phyloP scores from a whole-genome alignment of 176 grass and related monocot genomes.

The Luzula sylvatica region DNA sequence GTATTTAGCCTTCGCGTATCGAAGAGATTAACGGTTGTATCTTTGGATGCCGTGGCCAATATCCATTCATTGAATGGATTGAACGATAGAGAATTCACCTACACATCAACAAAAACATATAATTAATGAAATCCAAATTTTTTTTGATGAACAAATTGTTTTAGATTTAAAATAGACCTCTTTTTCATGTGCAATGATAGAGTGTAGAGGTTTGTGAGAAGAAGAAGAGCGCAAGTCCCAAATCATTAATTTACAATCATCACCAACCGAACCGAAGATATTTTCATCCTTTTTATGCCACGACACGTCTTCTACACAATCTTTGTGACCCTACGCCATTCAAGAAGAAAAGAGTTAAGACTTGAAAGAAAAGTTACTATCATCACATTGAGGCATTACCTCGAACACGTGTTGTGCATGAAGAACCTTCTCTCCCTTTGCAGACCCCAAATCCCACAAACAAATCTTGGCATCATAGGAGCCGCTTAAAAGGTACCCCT shows the following conservation, averaged over 20 bases:
- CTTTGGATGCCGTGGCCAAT: slow-evolving; percentile 78
- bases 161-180: slow-evolving; percentile 42
- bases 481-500: slow-evolving; percentile 72
- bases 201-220: slow-evolving; percentile 53
- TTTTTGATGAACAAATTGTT: background rate
- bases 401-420: slow-evolving; percentile 69
- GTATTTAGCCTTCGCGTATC: slow-evolving; percentile 66
- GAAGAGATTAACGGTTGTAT: slow-evolving; percentile 76
- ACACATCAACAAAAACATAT: slow-evolving; percentile 19
- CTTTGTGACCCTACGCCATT: slow-evolving; percentile 55
- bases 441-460: slow-evolving; percentile 61
- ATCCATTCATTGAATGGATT: slow-evolving; percentile 98
- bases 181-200: slow-evolving; percentile 51
- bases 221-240: slow-evolving; percentile 66
- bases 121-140: background rate
- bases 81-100: slow-evolving; percentile 95
- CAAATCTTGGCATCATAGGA: slow-evolving; percentile 95
- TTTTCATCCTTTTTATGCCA: slow-evolving; percentile 82
- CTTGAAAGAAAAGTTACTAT: background rate
- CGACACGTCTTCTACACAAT: slow-evolving; percentile 80
- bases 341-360: slow-evolving; percentile 1
- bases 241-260: slow-evolving; percentile 88
- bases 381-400: slow-evolving; percentile 38
- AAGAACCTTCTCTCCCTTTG: slow-evolving; percentile 29
- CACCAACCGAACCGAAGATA: slow-evolving; percentile 91